Evolutionary conservation across 2,329 filamentous ascomycete genomes (phyloP), one percentile per base, ranked within the genome.

Genomic region (Hypoxylon sp.): DNA sequence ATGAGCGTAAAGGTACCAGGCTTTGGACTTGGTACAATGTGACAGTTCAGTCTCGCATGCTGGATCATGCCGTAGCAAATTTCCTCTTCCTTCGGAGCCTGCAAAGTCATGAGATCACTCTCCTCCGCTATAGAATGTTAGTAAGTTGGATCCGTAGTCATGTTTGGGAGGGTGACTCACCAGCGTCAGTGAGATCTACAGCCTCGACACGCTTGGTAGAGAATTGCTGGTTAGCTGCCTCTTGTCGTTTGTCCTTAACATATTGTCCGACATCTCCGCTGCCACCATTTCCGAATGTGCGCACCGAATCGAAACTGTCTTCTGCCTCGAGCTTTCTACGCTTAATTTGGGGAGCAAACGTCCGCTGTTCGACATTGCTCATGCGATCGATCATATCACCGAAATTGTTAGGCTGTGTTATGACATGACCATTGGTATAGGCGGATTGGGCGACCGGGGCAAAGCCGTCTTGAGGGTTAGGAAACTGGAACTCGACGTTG

Each of bases 51-150:
- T 59, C 83, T 87, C 2, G 90, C 87, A 17, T 85, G 86, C 60
- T 93, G 90, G 19, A 97, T 80, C 80, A 92, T 91, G 46, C 94
- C 94, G 75, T 92, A 94, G 80, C 93, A 97, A 3, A 97, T 91
- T 75, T 93, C 89, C 76, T 93, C 88, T 19, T 90, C 86, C 51
- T 84, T 86, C 31, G 88, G 84, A 62, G 92, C 86, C 46, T 86
- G 84, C 13, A 90, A 79, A 37, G 89, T 82, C 19, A 86, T 80
- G 3, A 89, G 75, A 9, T 91, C 88, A 26, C 89, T 87, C 47
- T 92, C 90, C 17, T 83, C 84, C 24, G 66, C 78, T 71, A 75
- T 75, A 31, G 75, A 75, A 77, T 31, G 47, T 73, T 65, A 75
- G 73, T 73, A 64, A 75, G 73, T 19, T 35, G 63, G 51, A 51